Evolutionary conservation across 139 green algal species (phyloP).

Genomic region (Haematococcus lacustris): DNA sequence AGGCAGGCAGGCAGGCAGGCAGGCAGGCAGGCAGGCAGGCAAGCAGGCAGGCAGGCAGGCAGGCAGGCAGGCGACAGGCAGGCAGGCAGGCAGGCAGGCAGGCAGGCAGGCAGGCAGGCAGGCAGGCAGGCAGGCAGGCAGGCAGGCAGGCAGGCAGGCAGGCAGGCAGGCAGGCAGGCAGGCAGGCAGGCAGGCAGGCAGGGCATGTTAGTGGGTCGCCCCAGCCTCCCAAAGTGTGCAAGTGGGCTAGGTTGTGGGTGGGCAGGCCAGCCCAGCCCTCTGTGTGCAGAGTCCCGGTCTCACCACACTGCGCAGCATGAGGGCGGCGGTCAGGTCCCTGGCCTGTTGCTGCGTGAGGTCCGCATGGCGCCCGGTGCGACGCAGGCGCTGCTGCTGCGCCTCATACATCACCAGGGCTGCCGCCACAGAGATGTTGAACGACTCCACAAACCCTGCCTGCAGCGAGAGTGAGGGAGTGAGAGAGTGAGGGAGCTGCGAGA

Average conservation of each 20-base stretch:
- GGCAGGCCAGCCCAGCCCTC: neutral
- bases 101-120: no score
- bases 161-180: neutral
- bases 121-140: no score
- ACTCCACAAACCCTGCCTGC: slow-evolving; percentile 66
- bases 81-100: no score
- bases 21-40: no score
- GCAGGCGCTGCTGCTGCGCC: slow-evolving; percentile 27
- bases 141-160: no score
- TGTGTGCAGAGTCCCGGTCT: neutral
- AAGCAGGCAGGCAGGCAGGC: no score
- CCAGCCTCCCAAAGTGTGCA: neutral
- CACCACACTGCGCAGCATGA: slow-evolving; percentile 4
- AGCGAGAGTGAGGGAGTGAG: neutral
- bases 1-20: no score
- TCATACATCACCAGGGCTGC: slow-evolving; percentile 52
- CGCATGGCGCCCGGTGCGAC: neutral
- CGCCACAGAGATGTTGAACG: slow-evolving; percentile 72
- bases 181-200: neutral
- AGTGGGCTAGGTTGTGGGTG: no score
- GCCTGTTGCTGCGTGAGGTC: neutral
- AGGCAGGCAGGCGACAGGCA: no score
- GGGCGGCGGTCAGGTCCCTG: neutral
- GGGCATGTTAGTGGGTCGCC: neutral
- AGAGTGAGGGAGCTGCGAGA: no score